These are phyloP conservation scores for Fusarium odoratissimum DNA, from an alignment of 2,329 filamentous ascomycete species.

Conservation along the genomic window DNA sequence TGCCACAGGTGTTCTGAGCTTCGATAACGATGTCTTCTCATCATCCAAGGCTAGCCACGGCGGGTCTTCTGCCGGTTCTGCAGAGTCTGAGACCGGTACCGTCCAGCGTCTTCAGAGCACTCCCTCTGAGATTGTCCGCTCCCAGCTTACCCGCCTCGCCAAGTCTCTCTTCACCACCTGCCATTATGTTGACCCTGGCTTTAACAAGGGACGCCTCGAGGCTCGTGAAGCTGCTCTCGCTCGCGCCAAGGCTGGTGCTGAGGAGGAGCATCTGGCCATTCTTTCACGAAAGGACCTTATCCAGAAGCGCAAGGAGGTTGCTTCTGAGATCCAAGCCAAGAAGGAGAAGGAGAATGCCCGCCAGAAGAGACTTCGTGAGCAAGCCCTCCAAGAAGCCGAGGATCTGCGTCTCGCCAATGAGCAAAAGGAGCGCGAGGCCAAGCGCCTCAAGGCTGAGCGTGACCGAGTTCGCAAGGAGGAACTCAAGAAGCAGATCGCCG, in stretches of 20 bases:
- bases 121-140: constrained; percentile 95
- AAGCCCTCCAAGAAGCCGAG: constrained; percentile 90
- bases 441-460: constrained; percentile 85
- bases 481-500: constrained; percentile 90
- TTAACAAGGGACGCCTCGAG: constrained; percentile 83
- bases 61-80: constrained; percentile 85
- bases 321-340: constrained; percentile 86
- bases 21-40: constrained; percentile 98
- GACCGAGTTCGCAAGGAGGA: constrained; percentile 93
- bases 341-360: constrained; percentile 94
- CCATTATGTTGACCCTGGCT: constrained; percentile 92
- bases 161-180: constrained; percentile 93
- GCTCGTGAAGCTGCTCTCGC: constrained; percentile 83
- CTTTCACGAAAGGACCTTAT: constrained; percentile 90
- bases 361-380: constrained; percentile 85
- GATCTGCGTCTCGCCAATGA: constrained; percentile 90
- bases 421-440: constrained; percentile 88
- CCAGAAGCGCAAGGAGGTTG: constrained; percentile 95
- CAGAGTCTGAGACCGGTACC: constrained; percentile 84
- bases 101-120: constrained; percentile 98
- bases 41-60: constrained; percentile 92
- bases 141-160: constrained; percentile 90
- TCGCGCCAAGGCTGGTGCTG: constrained; percentile 87
- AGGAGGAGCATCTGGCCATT: constrained; percentile 88
- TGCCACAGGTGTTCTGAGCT: constrained; percentile 92